Evolutionary conservation across 305 asterid species (phyloP).

Genomic region (Lippia alba): DNA sequence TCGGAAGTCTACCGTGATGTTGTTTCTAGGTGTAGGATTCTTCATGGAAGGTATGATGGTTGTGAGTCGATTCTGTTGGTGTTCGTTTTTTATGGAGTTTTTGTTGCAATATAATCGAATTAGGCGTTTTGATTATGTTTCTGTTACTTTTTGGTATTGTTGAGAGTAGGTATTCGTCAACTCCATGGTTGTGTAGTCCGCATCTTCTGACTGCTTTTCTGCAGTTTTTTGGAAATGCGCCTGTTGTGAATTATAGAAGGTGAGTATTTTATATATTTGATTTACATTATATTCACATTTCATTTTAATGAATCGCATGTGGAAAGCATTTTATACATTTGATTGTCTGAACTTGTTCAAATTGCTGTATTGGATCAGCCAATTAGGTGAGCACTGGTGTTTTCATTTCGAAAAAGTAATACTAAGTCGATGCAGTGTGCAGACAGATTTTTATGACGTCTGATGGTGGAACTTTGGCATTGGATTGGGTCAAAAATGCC

Average conservation of each 20-base stretch:
- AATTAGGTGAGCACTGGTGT: not conserved
- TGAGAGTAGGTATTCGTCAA: constrained; percentile 52
- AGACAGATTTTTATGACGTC: constrained; percentile 70
- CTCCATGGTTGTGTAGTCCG: constrained; percentile 79
- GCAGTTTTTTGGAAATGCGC: constrained; percentile 58
- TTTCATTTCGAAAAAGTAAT: not conserved
- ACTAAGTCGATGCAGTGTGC: constrained; percentile 43
- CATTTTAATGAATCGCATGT: not conserved
- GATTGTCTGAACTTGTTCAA: constrained; percentile 15
- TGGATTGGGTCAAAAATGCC: constrained; percentile 75
- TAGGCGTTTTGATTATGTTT: not conserved
- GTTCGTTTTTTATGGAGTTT: constrained; percentile 6
- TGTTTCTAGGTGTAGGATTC: constrained; percentile 53
- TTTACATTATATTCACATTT: not conserved
- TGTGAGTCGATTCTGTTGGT: not conserved
- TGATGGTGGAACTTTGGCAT: constrained; percentile 89
- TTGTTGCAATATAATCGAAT: not conserved
- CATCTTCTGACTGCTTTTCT: constrained; percentile 70
- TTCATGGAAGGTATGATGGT: constrained; percentile 56
- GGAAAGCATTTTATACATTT: not conserved
- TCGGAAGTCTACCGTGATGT: constrained; percentile 52
- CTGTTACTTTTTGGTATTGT: not conserved
- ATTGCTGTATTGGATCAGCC: not conserved
- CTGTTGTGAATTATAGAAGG: constrained; percentile 58
- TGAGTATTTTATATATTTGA: constrained; percentile 41